Percentiles rank a stretch among this genome's conserved stretches.
phyloP scores from a whole-genome alignment of 805 yeast genomes.

The Nakazawaea ambrosiae region DNA sequence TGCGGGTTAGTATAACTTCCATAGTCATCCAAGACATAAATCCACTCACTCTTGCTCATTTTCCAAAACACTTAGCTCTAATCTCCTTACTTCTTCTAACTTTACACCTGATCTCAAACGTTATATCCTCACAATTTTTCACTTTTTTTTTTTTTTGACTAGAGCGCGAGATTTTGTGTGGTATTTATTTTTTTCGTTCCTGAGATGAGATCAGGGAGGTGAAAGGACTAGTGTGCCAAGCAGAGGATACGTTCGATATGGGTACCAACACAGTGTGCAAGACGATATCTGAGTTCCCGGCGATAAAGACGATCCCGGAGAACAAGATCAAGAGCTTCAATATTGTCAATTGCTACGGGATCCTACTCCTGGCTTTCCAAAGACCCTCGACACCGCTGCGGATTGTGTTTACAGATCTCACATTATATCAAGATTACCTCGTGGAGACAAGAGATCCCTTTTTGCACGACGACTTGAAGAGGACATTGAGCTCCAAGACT shows the following conservation, averaged over 20 bases:
- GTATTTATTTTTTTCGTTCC: too few relatives aligned
- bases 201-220: too few relatives aligned
- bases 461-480: neutral
- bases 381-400: neutral
- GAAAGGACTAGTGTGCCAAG: too few relatives aligned
- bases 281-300: slow-evolving; percentile 1
- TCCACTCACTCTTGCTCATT: slow-evolving; percentile 3
- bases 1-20: slow-evolving; percentile 2
- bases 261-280: too few relatives aligned
- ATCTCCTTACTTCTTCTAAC: too few relatives aligned
- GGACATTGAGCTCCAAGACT: neutral
- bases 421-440: neutral
- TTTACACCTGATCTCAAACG: too few relatives aligned
- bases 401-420: slow-evolving; percentile 6
- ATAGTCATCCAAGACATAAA: neutral
- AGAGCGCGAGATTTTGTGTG: too few relatives aligned
- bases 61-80: too few relatives aligned
- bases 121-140: too few relatives aligned
- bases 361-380: neutral
- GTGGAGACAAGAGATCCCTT: neutral
- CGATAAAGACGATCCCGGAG: neutral
- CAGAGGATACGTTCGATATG: too few relatives aligned
- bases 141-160: too few relatives aligned
- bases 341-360: slow-evolving; percentile 1
- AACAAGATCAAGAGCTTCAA: slow-evolving; percentile 7